phyloP scores from a whole-genome alignment of 1,284 basidiomycete genomes.

The Ganoderma boninense region DNA sequence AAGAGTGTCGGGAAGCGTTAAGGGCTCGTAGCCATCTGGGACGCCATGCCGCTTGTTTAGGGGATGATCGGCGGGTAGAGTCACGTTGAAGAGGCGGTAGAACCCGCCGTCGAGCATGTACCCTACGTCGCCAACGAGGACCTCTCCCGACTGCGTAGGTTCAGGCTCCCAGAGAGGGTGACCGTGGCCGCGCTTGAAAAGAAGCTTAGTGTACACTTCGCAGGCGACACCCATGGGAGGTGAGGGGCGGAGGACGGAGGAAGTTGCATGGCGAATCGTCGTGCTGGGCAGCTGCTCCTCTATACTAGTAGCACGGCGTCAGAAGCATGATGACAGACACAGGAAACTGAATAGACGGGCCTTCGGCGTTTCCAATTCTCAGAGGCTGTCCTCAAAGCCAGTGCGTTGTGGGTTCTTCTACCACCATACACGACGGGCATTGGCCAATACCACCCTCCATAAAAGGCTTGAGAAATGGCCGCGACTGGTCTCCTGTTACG shows the following conservation, averaged over 20 bases:
- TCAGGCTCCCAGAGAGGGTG: slow-evolving; percentile 36
- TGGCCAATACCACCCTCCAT: no score
- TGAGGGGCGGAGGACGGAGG: not conserved
- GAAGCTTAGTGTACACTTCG: slow-evolving; percentile 30
- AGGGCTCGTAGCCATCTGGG: slow-evolving; percentile 27
- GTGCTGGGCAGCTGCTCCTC: not conserved
- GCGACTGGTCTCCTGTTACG: no score
- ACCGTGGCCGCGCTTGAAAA: slow-evolving; percentile 30
- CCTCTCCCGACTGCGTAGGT: slow-evolving; percentile 27
- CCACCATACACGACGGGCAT: no score
- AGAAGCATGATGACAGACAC: not conserved
- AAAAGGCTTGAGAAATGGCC: no score
- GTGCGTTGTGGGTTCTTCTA: no score
- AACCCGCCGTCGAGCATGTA: slow-evolving; percentile 40
- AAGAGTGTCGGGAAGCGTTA: slow-evolving; percentile 9
- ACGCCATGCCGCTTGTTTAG: slow-evolving; percentile 32
- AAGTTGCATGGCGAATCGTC: not conserved
- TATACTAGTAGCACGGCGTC: not conserved
- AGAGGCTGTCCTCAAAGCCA: not conserved
- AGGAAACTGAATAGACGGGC: not conserved
- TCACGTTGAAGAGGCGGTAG: slow-evolving; percentile 43
- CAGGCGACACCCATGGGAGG: slow-evolving; percentile 11
- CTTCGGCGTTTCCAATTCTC: not conserved
- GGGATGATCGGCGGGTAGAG: slow-evolving; percentile 30
- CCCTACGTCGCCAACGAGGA: slow-evolving; percentile 42